Conservation (phyloP, 352 stramenopile genomes). For the Pythium scleroteichum region DNA sequence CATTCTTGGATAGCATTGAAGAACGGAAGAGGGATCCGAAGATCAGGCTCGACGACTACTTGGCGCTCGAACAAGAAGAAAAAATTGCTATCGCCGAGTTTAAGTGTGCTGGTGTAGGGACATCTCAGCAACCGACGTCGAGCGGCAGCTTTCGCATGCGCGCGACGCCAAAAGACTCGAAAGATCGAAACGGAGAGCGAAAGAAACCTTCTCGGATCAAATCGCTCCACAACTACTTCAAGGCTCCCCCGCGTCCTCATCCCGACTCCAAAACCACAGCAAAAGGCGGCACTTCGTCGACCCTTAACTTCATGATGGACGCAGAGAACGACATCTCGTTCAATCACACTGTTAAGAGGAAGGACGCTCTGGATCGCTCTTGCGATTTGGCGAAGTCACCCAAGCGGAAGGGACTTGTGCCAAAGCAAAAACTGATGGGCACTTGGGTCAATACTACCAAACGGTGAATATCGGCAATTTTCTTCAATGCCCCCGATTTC, state of each 20-base stretch:
- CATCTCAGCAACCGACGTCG: too few species aligned
- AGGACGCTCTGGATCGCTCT: neutral
- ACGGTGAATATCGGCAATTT: neutral
- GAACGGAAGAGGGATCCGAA: constrained; percentile 8
- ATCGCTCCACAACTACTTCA: constrained; percentile 14
- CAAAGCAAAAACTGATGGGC: constrained; percentile 4
- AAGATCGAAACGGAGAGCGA: neutral
- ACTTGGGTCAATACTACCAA: constrained; percentile 17
- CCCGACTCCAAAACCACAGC: neutral
- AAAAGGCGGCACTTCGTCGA: neutral
- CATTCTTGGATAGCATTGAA: constrained; percentile 13
- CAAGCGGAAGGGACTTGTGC: constrained; percentile 7
- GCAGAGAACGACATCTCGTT: constrained; percentile 1
- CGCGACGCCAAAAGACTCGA: neutral
- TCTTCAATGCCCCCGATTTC: neutral
- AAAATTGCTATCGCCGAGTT: neutral
- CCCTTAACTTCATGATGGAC: constrained; percentile 24
- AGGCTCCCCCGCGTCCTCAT: neutral
- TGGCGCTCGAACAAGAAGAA: constrained; percentile 2
- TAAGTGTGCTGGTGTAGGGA: too few species aligned
- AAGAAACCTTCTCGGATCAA: neutral
- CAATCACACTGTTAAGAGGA: neutral
- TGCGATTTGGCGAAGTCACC: neutral
- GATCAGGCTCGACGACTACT: constrained; percentile 14
- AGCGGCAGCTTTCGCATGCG: constrained; percentile 11